Conservation (phyloP, 1,284 basidiomycete genomes). For the Hymenochaete sp. region DNA sequence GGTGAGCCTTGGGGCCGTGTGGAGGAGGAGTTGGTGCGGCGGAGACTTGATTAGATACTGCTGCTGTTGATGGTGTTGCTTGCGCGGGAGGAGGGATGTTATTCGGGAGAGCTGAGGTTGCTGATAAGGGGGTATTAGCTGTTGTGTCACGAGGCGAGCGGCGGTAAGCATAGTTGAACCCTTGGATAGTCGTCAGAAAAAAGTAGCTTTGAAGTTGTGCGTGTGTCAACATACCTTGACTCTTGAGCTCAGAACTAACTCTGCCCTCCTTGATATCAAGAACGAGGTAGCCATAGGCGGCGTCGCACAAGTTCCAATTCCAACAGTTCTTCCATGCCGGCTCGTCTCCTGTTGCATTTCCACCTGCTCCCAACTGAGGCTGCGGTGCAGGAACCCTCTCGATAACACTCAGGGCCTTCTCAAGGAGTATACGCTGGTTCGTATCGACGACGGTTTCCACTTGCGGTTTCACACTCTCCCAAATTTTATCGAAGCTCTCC, state of each 20-base stretch:
- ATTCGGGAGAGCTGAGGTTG: constrained; percentile 30
- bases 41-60: constrained; percentile 23
- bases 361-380: constrained; percentile 45
- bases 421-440: constrained; percentile 79
- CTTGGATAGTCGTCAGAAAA: constrained; percentile 31
- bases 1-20: constrained; percentile 22
- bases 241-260: constrained; percentile 85
- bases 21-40: constrained; percentile 27
- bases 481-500: constrained; percentile 82
- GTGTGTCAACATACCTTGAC: constrained; percentile 56
- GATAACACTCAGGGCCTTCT: constrained; percentile 83
- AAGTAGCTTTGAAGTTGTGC: neutral
- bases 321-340: constrained; percentile 96
- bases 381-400: constrained; percentile 68
- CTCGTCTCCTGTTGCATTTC: constrained; percentile 58
- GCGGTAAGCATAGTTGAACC: constrained; percentile 94
- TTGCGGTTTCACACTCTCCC: constrained; percentile 88
- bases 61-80: constrained; percentile 16
- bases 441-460: constrained; percentile 92
- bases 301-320: constrained; percentile 98
- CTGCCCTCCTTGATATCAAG: constrained; percentile 88
- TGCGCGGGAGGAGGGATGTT: constrained; percentile 21
- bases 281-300: constrained; percentile 82
- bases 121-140: constrained; percentile 41
- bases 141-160: too few species aligned